phyloP scores from a whole-genome alignment of 176 grass and related monocot genomes.

The Luzula sylvatica region DNA sequence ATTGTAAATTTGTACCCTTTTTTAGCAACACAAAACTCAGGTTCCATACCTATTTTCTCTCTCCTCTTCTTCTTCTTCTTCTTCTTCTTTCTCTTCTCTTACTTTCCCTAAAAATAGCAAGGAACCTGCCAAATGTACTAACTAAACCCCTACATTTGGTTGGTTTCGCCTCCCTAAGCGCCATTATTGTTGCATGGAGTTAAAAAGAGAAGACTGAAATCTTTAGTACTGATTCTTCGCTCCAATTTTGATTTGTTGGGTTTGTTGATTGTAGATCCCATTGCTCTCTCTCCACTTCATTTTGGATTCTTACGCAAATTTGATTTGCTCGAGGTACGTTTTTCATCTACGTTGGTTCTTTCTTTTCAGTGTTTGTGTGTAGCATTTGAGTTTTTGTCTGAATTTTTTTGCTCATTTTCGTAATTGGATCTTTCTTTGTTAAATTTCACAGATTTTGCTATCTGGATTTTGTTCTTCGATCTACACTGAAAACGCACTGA shows the following conservation, averaged over 20 bases:
- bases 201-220: neutral
- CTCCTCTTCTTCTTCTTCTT: slow-evolving; percentile 2
- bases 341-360: neutral
- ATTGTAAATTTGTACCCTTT: no score
- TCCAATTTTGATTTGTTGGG: neutral
- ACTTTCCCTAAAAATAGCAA: slow-evolving; percentile 19
- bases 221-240: slow-evolving; percentile 12
- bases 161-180: slow-evolving; percentile 4
- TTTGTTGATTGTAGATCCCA: neutral
- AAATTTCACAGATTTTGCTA: slow-evolving; percentile 18
- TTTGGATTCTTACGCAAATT: neutral
- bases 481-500: slow-evolving; percentile 2
- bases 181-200: neutral
- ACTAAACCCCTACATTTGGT: neutral
- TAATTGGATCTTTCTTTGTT: slow-evolving; percentile 14
- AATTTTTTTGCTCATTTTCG: slow-evolving; percentile 12
- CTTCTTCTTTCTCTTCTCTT: no score
- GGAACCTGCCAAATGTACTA: slow-evolving; percentile 2
- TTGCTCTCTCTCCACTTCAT: neutral
- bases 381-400: neutral
- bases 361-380: neutral
- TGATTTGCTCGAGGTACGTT: neutral
- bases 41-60: slow-evolving; percentile 8
- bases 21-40: slow-evolving; percentile 1
- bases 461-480: slow-evolving; percentile 8